Base-by-base conservation (phyloP, 345 rosid genomes). In the Dipteronia sinensis region DNA sequence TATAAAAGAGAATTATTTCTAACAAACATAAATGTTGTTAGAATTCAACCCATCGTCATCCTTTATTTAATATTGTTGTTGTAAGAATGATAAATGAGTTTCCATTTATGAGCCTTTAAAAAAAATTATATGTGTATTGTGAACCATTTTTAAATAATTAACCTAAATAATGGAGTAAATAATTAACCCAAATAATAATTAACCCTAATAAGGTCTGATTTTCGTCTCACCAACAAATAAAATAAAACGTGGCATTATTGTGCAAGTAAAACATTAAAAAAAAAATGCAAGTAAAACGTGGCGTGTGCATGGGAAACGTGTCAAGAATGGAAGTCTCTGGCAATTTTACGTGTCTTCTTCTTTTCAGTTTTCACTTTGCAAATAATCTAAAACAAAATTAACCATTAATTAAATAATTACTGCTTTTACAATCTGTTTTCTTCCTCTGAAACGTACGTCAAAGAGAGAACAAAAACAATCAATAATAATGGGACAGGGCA, bases 401-500 rank as follows among this genome's bases (percentile, higher is more conserved):
- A 40, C 44, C 44, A 40, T 56, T 2, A 6, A 16, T 56, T n/a
- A 16, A 56, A 17, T n/a, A 16, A 19, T 56, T 16, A 19, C 61
- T n/a, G 61, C 61, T 55, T 55, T 6, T 19, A 17, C 61, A n/a
- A 56, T 15, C 61, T 56, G 61, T 15, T 56, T 56, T 5, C 19
- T 3, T n/a, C 61, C 1, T 58, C 42, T 9, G 29, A 38, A 34
- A 34, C 12, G 7, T 22, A n/a, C n/a, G n/a, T n/a, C 29, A 3
- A 40, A 22, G 55, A 7, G 51, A 34, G 23, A 31, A 7, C 15
- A n/a, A 34, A n/a, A 0, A 7, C 74, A 49, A 25, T 56, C 61
- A 19, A 47, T 47, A 51, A 49, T 64, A 64, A 86, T 82, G 91
- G 89, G 88, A 79, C 82, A 77, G 65, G 87, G 90, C 31, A 70